Percentiles rank a stretch among this genome's conserved stretches.
Evolutionary conservation across 2,329 filamentous ascomycete species (phyloP).

Genomic region (Fusarium torulosum): DNA sequence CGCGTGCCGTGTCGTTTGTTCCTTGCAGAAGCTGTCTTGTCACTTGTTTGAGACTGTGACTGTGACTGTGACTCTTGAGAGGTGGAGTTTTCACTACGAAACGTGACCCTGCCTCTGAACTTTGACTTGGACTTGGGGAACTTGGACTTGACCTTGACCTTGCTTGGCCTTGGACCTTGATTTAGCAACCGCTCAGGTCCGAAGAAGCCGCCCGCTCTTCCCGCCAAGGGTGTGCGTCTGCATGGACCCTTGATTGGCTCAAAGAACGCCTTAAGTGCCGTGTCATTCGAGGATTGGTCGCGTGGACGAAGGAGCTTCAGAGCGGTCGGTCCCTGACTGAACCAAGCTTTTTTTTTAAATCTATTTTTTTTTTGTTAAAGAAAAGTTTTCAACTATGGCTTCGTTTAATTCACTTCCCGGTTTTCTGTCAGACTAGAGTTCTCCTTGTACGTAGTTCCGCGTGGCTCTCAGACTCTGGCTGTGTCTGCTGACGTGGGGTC

Average conservation of each 20-base stretch:
- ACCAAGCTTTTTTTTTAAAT: constrained; percentile 20
- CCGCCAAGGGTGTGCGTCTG: constrained; percentile 27
- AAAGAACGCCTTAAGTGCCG: constrained; percentile 36
- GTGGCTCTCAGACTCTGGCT: constrained; percentile 26
- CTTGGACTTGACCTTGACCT: constrained; percentile 1
- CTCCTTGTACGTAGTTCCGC: constrained; percentile 18
- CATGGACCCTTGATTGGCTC: constrained; percentile 41
- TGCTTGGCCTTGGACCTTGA: constrained; percentile 22
- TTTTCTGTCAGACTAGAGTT: constrained; percentile 11
- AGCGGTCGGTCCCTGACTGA: constrained; percentile 12
- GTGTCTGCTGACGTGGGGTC: constrained; percentile 31
- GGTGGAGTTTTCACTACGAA: constrained; percentile 23
- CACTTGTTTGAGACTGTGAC: constrained; percentile 25
- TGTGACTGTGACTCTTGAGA: constrained; percentile 8
- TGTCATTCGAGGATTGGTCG: constrained; percentile 44
- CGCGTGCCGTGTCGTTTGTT: constrained; percentile 29
- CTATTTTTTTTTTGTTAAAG: neutral
- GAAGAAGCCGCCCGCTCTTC: constrained; percentile 39
- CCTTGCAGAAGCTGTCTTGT: constrained; percentile 28
- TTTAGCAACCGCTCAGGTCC: constrained; percentile 40
- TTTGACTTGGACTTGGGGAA: constrained; percentile 4
- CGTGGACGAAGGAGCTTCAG: constrained; percentile 28
- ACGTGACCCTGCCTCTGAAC: constrained; percentile 16
- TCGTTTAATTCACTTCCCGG: constrained; percentile 10
- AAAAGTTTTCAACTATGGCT: constrained; percentile 22